Base-by-base conservation (phyloP, 345 rosid species). In the Eucalyptus pauciflora region DNA sequence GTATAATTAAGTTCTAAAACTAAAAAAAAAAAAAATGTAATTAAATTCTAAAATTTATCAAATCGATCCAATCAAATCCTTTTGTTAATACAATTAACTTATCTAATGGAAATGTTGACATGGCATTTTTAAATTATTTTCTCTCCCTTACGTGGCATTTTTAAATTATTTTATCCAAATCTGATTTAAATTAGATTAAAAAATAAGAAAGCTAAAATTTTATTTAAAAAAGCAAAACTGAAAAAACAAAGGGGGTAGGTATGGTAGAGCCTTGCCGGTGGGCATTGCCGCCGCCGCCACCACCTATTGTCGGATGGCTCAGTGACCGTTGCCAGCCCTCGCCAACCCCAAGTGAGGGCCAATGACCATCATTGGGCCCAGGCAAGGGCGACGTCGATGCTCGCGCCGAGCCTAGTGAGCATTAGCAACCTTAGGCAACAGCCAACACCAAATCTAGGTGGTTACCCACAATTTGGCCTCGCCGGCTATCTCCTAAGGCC, bases 21-120 rank as follows among this genome's bases (percentile, higher is more conserved):
- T 51, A 9, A 43, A 52, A 52, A 9, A 43, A 52, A 52, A 9
- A 33, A 33, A 33, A 33, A 33, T 52, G 0, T 0, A 52, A 52
- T 3, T 1, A 18, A 18, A 18, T 52, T 1, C 0, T 52, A 52
- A 51, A 3, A 51, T 1, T 17, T 17, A 18, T 52, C 24, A 52
- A 52, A 52, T 52, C 3, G 0, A 52, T 1, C 1, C 0, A 52
- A 52, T 52, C 0, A 1, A 18, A 52, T 52, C 10, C 0, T 18
- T 52, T 1, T 3, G 0, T 52, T 0, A 52, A 1, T 52, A 7
- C 0, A 0, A 0, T 52, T 52, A 52, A 52, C 2, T 18, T 52
- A 2, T 18, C 0, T 52, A 1, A 52, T 0, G 0, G 1, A 52
- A 52, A 52, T 20, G 2, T 20, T 20, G 5, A 20, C 0, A 0